These are phyloP conservation scores for Vitis hybrid DNA, from an alignment of 177 flowering plant species.

Conservation along the genomic window DNA sequence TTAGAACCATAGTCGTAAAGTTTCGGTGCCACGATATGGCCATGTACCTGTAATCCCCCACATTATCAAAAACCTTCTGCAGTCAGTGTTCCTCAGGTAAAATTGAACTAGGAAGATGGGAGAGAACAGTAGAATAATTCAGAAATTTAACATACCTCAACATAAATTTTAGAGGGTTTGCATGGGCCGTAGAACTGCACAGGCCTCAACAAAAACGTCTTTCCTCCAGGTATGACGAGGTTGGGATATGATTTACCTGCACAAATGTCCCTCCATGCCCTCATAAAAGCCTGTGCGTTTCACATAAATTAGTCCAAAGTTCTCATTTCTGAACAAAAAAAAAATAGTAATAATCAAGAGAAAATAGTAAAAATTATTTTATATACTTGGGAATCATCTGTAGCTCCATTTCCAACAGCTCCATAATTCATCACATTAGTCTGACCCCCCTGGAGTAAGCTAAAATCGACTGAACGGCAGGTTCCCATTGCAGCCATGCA, in stretches of 20 bases:
- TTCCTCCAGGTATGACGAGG: conserved; percentile 22
- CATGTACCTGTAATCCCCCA: conserved; percentile 13
- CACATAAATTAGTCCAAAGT: neutral
- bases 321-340: neutral
- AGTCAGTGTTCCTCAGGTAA: too few relatives aligned
- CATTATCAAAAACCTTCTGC: neutral
- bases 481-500: neutral
- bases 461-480: too few relatives aligned
- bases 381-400: conserved; percentile 27
- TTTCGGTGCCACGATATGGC: conserved; percentile 23
- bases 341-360: neutral
- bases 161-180: conserved; percentile 13
- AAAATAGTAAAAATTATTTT: neutral
- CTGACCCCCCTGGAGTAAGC: neutral
- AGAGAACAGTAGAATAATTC: too few relatives aligned
- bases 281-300: conserved; percentile 31
- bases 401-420: conserved; percentile 23
- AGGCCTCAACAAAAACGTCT: conserved; percentile 31
- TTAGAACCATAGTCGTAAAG: conserved; percentile 2
- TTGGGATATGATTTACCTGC: conserved; percentile 2
- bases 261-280: conserved; percentile 37
- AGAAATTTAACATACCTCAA: conserved; percentile 22
- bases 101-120: too few relatives aligned
- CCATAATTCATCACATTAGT: conserved; percentile 30
- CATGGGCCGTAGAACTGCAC: conserved; percentile 38